Conservation (phyloP, 129 eudicot genomes). For the Dittrichia graveolens region DNA sequence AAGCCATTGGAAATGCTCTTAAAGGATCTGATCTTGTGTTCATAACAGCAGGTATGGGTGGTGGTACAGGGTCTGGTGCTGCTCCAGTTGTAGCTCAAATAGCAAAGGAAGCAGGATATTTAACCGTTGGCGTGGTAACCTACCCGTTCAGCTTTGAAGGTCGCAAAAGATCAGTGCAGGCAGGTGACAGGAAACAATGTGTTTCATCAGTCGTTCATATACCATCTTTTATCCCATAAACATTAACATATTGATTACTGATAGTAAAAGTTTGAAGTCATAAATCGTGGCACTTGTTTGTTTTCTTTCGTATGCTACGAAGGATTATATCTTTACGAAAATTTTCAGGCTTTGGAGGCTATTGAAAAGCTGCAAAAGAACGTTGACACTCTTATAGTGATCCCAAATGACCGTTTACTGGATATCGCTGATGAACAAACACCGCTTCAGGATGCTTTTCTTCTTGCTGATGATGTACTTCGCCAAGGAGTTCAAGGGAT, state of each 20-base stretch:
- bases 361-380: slow-evolving; percentile 96
- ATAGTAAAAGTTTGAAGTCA: too few species aligned
- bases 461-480: slow-evolving; percentile 95
- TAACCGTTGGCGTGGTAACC: slow-evolving; percentile 97
- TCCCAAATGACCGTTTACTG: slow-evolving; percentile 91
- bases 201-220: slow-evolving; percentile 50
- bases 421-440: slow-evolving; percentile 92
- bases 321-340: slow-evolving; percentile 5
- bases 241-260: neutral
- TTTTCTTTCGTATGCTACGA: neutral
- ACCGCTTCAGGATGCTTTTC: slow-evolving; percentile 89
- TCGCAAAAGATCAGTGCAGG: slow-evolving; percentile 92
- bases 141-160: slow-evolving; percentile 99
- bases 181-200: slow-evolving; percentile 41
- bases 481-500: slow-evolving; percentile 98
- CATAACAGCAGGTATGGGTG: slow-evolving; percentile 99
- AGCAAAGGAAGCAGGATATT: slow-evolving; percentile 87
- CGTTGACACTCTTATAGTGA: slow-evolving; percentile 94
- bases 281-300: too few species aligned
- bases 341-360: slow-evolving; percentile 88
- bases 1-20: slow-evolving; percentile 86
- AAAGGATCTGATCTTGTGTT: slow-evolving; percentile 98
- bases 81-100: slow-evolving; percentile 98
- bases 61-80: slow-evolving; percentile 99
- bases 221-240: neutral